Base-by-base conservation (phyloP, 2,329 filamentous ascomycete species). In the Leptographium radiaticola region DNA sequence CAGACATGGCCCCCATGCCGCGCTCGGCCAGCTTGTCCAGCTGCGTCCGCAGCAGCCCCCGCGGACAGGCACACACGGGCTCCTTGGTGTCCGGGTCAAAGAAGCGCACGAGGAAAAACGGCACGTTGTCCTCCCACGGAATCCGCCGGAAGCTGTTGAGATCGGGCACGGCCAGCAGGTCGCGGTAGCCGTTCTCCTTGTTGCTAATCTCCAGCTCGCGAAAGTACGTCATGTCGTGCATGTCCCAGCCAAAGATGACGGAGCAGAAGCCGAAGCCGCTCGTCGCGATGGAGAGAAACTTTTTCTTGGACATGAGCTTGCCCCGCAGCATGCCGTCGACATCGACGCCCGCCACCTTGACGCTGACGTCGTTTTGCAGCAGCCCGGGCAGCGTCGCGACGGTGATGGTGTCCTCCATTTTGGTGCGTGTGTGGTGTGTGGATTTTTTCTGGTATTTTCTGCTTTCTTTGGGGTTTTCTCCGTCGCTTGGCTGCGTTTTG, bases 181-280 rank as follows among this genome's bases (percentile, higher is more conserved):
- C 90, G 59, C 84, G 80, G 69, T 95, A 95, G 45, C 89, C 89
- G 66, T 95, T 95, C 63, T 88, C 84, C 61, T 87, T 86, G 71
- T 95, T 95, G 70, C 87, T 93, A 67, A 95, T 85, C 63, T 80
- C 79, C 59, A 95, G 79, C 70, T 95, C 89, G 62, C 78, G 81
- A 66, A 87, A 84, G 68, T 95, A 96, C 12, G 88, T 94, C 72
- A 82, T 77, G 65, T 96, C 90, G 69, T 96, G 89, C 88, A 95
- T 95, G 69, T 96, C 89, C 90, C 90, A 95, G 66, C 90, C 89
- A 63, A 95, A 95, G 59, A 95, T 82, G 60, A 95, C 89, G 20
- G 87, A 93, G 74, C 90, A 95, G 75, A 95, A 95, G 53, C 89
- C 90, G 62, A 95, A 95, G 51, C 89, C 90, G 46, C 81, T 77